A percentile compares a stretch with the other conserved stretches of the same genome.
These are phyloP conservation scores for Solanum pinnatisectum DNA, from an alignment of 257 asterid species.

Conservation along the genomic window DNA sequence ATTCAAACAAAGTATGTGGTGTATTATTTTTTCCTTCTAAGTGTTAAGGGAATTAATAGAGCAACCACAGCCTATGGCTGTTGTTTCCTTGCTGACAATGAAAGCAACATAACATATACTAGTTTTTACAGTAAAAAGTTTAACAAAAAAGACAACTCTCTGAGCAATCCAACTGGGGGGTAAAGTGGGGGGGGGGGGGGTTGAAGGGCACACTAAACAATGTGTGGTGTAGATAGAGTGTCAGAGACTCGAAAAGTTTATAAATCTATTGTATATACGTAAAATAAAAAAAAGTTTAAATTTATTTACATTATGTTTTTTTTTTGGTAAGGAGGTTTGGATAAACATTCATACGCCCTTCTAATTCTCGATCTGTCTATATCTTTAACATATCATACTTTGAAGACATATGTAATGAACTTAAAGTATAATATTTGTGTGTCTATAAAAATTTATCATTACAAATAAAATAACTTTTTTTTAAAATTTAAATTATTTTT, in stretches of 20 bases:
- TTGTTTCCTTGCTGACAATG: background rate
- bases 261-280: no score
- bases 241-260: background rate
- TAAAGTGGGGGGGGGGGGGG: background rate
- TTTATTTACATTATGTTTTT: no score
- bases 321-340: background rate
- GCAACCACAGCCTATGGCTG: background rate
- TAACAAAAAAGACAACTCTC: background rate
- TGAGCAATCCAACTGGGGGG: background rate
- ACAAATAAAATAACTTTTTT: background rate
- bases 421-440: background rate
- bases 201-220: background rate
- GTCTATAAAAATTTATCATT: background rate
- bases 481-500: background rate
- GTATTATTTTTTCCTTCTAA: background rate
- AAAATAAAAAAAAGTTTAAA: no score
- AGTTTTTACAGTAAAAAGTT: background rate
- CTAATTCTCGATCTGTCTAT: background rate
- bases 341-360: accelerated
- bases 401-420: background rate
- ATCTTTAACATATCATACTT: no score
- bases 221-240: background rate
- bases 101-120: background rate
- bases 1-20: background rate
- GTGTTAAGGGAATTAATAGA: background rate